Conservation (phyloP, 495 filamentous ascomycete species). For the Penicillium lagena region DNA sequence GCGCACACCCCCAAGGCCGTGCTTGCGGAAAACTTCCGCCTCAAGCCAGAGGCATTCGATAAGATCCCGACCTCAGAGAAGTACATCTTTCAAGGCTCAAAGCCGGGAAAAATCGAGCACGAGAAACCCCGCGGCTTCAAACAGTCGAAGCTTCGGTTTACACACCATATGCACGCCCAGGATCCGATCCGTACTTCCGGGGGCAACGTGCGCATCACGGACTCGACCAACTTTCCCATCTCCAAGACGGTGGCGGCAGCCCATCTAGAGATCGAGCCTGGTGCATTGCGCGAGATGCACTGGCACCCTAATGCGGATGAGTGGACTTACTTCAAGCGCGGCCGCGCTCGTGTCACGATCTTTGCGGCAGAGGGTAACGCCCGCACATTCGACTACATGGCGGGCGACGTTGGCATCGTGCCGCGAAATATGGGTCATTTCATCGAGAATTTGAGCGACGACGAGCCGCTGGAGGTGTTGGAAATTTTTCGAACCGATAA, state of each 20-base stretch:
- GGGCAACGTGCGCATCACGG: conserved; percentile 55
- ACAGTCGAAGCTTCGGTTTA: conserved; percentile 53
- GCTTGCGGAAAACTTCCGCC: conserved; percentile 58
- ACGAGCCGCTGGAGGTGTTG: conserved; percentile 50
- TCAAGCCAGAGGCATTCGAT: conserved; percentile 52
- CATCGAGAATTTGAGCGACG: conserved; percentile 55
- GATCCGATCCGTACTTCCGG: conserved; percentile 46
- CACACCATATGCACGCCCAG: conserved; percentile 55
- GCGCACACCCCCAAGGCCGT: conserved; percentile 59
- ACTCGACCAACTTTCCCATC: conserved; percentile 60
- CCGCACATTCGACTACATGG: conserved; percentile 54
- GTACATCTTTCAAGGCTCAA: conserved; percentile 62
- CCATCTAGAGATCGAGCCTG: conserved; percentile 50
- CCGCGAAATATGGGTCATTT: conserved; percentile 58
- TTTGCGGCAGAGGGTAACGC: conserved; percentile 52
- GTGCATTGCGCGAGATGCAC: conserved; percentile 60
- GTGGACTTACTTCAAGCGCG: conserved; percentile 70
- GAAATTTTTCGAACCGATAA: conserved; percentile 53
- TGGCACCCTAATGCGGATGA: conserved; percentile 74
- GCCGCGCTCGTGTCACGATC: conserved; percentile 59
- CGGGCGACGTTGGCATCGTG: conserved; percentile 57
- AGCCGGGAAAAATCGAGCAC: conserved; percentile 43
- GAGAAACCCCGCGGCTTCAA: conserved; percentile 44
- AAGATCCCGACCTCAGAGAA: conserved; percentile 52
- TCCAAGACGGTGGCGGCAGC: conserved; percentile 59